phyloP scores from a whole-genome alignment of 2,329 filamentous ascomycete genomes.

The Elsinoe arachidis region DNA sequence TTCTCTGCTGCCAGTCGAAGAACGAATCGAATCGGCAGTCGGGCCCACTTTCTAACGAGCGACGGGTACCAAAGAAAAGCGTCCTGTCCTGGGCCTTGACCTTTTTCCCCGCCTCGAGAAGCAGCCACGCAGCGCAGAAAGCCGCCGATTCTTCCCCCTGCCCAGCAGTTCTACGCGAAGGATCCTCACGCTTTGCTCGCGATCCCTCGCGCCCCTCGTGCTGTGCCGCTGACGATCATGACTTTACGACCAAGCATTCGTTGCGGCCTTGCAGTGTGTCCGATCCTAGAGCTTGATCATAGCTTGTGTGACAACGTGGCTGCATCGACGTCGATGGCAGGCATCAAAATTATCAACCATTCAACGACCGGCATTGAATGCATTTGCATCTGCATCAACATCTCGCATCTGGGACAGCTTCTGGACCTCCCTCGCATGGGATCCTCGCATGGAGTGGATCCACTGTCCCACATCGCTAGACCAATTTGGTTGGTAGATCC shows the following conservation, averaged over 20 bases:
- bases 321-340: neutral
- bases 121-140: neutral
- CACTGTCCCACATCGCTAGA: neutral
- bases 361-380: neutral
- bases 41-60: neutral
- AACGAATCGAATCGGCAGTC: neutral
- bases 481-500: conserved; percentile 1
- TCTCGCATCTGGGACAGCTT: neutral
- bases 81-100: neutral
- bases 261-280: neutral
- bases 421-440: neutral
- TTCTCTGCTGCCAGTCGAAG: neutral
- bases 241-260: conserved; percentile 7
- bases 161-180: conserved; percentile 8
- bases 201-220: neutral
- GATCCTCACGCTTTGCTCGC: neutral
- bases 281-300: conserved; percentile 6
- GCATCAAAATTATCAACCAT: neutral
- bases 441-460: neutral
- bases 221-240: conserved; percentile 2
- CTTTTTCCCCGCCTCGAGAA: neutral
- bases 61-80: neutral
- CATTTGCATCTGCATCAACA: neutral
- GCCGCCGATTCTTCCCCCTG: neutral
- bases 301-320: neutral